phyloP scores from a whole-genome alignment of 2,329 filamentous ascomycete species.

The Tetracladium maxilliforme region DNA sequence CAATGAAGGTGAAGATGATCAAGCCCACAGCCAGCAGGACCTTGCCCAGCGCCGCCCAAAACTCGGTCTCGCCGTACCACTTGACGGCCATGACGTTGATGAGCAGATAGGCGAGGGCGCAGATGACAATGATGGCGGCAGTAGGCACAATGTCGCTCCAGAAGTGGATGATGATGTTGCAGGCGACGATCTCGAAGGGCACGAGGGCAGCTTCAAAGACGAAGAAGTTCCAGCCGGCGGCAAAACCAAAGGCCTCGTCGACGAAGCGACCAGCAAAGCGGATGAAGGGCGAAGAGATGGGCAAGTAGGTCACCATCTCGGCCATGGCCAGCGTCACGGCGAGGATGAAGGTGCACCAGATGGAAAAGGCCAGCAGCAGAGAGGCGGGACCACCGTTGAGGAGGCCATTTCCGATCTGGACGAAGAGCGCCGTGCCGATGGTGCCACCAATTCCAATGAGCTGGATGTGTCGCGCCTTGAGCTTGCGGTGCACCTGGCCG shows the following conservation, averaged over 20 bases:
- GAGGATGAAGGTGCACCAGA: constrained; percentile 48
- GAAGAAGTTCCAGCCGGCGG: constrained; percentile 63
- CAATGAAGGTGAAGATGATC: constrained; percentile 43
- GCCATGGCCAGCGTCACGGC: constrained; percentile 45
- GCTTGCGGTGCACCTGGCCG: constrained; percentile 15
- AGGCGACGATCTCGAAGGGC: constrained; percentile 53
- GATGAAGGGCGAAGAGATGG: constrained; percentile 67
- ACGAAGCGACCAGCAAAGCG: constrained; percentile 63
- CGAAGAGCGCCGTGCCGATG: constrained; percentile 40
- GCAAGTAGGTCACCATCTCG: constrained; percentile 65
- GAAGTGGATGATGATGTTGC: constrained; percentile 46
- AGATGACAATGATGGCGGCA: constrained; percentile 44
- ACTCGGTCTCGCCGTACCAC: constrained; percentile 67
- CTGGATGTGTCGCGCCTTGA: constrained; percentile 21
- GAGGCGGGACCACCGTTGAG: constrained; percentile 43
- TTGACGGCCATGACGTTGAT: constrained; percentile 61
- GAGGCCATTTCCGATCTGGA: constrained; percentile 40
- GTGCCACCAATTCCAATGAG: constrained; percentile 43
- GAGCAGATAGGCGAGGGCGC: constrained; percentile 2
- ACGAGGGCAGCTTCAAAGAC: constrained; percentile 53
- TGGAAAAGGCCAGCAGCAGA: constrained; percentile 38
- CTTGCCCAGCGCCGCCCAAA: constrained; percentile 59
- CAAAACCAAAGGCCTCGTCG: constrained; percentile 61
- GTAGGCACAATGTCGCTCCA: constrained; percentile 47
- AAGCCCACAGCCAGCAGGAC: constrained; percentile 45